Evolutionary conservation across 768 basidiomycete genomes (phyloP), one percentile per base, ranked within the genome.

Genomic region (Auricularia sp.): DNA sequence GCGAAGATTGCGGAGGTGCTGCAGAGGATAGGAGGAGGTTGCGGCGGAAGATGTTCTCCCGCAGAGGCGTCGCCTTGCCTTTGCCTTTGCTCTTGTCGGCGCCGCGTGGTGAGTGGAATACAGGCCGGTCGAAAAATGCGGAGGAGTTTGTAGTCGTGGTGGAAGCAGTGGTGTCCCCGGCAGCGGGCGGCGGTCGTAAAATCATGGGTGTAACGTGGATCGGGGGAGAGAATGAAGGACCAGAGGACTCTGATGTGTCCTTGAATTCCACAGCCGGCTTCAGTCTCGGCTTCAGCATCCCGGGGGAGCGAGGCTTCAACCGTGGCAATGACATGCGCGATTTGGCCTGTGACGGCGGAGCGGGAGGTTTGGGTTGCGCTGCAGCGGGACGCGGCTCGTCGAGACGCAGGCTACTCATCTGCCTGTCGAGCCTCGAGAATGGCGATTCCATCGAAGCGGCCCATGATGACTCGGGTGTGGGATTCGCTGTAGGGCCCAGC

Each of bases 381-480:
- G 59, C 18, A 11, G 59, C 33, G 16, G 33, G 16, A 18, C 8
- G 70, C 58, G 69, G 73, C 44, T 82, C 81, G 21, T 82, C 80
- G 36, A 73, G 74, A 4, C 82, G 76, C 51, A 89, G 80, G 11
- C 80, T 80, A 64, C 82, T 82, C 1, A 90, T 76, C 56, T 88
- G 84, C 47, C 83, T 79, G 68, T 84, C 85, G 64, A 90, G 79
- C 24, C 85, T 82, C 33, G 85, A 80, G 51, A 92, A 80, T 6
- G 92, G 90, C 0, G 86, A 87, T 71, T 92, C 89, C 66, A 92
- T 71, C 3, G 88, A 87, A 5, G 81, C 78, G n/a, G 82, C 81
- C 89, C 89, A 93, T 14, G 87, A 87, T 1, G 80, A 11, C 80
- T 81, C 36, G 82, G 80, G 14, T 79, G 79, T 3, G 72, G 70